Base-by-base conservation (phyloP, 768 basidiomycete species). In the Boletus rubescentipes region DNA sequence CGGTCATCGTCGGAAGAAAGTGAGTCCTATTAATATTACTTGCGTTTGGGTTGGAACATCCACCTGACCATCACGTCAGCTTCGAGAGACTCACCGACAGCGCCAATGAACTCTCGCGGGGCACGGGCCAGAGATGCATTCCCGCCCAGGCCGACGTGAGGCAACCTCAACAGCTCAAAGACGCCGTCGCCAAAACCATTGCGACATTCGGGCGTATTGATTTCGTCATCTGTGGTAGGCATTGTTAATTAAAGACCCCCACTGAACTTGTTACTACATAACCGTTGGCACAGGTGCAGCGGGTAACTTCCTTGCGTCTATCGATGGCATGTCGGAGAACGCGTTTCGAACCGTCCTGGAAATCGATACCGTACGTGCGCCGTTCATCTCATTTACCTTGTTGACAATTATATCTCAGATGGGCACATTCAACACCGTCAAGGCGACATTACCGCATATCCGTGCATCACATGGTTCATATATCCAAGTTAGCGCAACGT, bases 381-480 rank as follows among this genome's bases (percentile, higher is more conserved):
- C 43, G 5, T 10, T 37, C 35, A 5, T 50, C n/a, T 0, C n/a
- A n/a, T n/a, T n/a, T n/a, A n/a, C n/a, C n/a, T n/a, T n/a, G n/a
- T n/a, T n/a, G n/a, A n/a, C n/a, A n/a, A n/a, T n/a, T n/a, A n/a
- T n/a, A n/a, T n/a, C n/a, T 39, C 31, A 93, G 89, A 76, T 97
- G 29, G 96, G 96, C 11, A 94, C 93, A 6, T 98, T 84, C 75
- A 88, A 97, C 72, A 98, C 95, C 5, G 80, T 97, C 72, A 98
- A 98, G 67, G 94, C 93, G 1, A 97, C 94, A 3, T 72, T 97
- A 18, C 76, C 79, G 2, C 78, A 92, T 61, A 60, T 98, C 29
- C 82, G 90, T 41, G 77, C 78, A 23, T 73, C 87, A 5, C 80
- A 81, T 55, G 96, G 95, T 34, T 75, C 91, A 3, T 97, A 93